A percentile compares a stretch with the other conserved stretches of the same genome.
phyloP scores from a whole-genome alignment of 306 rosid genomes.

The Glycyrrhiza uralensis region DNA sequence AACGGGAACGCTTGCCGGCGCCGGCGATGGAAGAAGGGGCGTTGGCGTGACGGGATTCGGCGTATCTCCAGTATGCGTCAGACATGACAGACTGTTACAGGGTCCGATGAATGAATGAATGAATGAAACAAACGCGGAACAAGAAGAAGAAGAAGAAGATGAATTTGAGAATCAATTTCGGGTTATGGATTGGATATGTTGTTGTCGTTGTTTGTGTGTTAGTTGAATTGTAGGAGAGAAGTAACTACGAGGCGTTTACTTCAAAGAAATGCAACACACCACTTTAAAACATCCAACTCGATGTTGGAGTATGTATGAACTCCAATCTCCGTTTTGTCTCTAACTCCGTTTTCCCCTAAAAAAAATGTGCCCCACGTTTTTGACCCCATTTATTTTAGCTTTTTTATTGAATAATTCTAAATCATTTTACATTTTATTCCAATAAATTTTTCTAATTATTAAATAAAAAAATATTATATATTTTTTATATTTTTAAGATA shows the following conservation, averaged over 20 bases:
- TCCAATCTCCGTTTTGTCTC: background rate
- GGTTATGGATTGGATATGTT: background rate
- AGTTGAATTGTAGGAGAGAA: no score
- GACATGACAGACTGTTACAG: conserved; percentile 45
- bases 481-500: no score
- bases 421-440: no score
- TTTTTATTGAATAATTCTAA: no score
- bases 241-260: background rate
- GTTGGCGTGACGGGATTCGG: conserved; percentile 64
- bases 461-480: no score
- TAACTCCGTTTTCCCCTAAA: no score
- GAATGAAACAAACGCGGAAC: background rate
- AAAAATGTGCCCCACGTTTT: no score
- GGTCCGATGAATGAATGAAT: background rate
- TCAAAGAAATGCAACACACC: background rate
- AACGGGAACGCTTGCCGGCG: conserved; percentile 78
- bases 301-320: background rate
- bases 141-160: background rate
- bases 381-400: no score
- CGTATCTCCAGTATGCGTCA: conserved; percentile 89
- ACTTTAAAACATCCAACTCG: background rate
- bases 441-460: no score
- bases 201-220: no score
- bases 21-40: conserved; percentile 54
- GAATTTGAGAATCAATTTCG: background rate